phyloP scores from a whole-genome alignment of 2,329 filamentous ascomycete species.

The Colletotrichum orbiculare region DNA sequence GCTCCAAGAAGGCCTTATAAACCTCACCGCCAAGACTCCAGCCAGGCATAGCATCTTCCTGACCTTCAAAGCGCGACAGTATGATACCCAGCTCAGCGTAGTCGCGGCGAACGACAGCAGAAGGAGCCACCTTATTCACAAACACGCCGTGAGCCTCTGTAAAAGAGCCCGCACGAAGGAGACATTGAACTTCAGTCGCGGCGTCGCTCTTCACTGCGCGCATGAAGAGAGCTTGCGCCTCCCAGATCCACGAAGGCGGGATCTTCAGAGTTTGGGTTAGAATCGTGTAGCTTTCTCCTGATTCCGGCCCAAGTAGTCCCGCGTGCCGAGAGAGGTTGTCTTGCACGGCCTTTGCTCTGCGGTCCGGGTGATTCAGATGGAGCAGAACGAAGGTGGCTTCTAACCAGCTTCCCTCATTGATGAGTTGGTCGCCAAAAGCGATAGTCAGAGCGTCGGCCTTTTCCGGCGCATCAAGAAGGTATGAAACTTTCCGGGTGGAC shows the following conservation, averaged over 20 bases:
- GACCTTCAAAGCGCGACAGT: conserved; percentile 76
- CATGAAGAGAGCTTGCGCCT: conserved; percentile 86
- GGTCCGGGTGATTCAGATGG: conserved; percentile 73
- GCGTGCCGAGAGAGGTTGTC: conserved; percentile 81
- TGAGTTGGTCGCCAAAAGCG: conserved; percentile 73
- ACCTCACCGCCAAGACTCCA: conserved; percentile 86
- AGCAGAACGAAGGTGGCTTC: conserved; percentile 81
- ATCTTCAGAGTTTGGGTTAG: conserved; percentile 75
- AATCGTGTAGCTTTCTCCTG: conserved; percentile 65
- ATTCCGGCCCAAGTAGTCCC: conserved; percentile 69
- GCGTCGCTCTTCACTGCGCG: conserved; percentile 77
- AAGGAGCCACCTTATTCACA: conserved; percentile 81
- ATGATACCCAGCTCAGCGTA: conserved; percentile 76
- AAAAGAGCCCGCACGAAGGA: conserved; percentile 81
- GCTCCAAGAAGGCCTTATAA: conserved; percentile 72
- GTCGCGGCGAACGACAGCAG: conserved; percentile 84
- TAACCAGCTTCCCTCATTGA: conserved; percentile 73
- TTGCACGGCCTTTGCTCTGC: conserved; percentile 75
- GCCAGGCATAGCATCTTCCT: conserved; percentile 70
- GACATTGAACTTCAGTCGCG: conserved; percentile 78
- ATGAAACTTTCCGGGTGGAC: conserved; percentile 61
- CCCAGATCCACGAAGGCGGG: conserved; percentile 84
- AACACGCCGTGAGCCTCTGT: conserved; percentile 88
- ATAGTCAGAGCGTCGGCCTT: conserved; percentile 75
- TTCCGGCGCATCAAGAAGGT: conserved; percentile 63